A percentile compares a stretch with the other conserved stretches of the same genome.
Evolutionary conservation across 768 basidiomycete genomes (phyloP).

Genomic region (Tricholoma saponaceum): DNA sequence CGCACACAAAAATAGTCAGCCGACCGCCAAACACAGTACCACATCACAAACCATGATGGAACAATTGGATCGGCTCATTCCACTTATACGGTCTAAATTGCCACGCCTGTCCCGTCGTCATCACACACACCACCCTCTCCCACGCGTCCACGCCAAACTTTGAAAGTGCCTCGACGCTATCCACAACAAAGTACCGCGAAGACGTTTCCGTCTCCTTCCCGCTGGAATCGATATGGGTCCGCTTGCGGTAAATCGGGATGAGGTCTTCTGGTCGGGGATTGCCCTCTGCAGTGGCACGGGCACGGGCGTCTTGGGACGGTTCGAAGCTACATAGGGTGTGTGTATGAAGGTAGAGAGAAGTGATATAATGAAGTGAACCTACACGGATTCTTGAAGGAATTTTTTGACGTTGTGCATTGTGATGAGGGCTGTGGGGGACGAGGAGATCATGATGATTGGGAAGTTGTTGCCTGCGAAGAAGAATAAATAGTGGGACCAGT

Average conservation of each 20-base stretch:
- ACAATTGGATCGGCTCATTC: slow-evolving; percentile 87
- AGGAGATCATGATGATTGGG: slow-evolving; percentile 97
- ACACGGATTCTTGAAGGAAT: slow-evolving; percentile 89
- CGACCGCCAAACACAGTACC: not conserved
- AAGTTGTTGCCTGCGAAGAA: slow-evolving; percentile 57
- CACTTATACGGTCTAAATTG: slow-evolving; percentile 98
- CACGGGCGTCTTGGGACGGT: slow-evolving; percentile 69
- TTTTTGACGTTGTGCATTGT: slow-evolving; percentile 97
- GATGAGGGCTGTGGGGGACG: slow-evolving; percentile 90
- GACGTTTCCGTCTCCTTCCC: slow-evolving; percentile 58
- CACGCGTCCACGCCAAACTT: slow-evolving; percentile 94
- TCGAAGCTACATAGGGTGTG: slow-evolving; percentile 51
- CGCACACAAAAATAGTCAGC: not conserved
- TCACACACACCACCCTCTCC: slow-evolving; percentile 96
- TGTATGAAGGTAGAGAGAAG: not conserved
- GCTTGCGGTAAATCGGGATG: slow-evolving; percentile 81
- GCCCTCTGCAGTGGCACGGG: slow-evolving; percentile 63
- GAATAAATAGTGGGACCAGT: not conserved
- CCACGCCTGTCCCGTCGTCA: slow-evolving; percentile 99
- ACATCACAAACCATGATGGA: slow-evolving; percentile 74
- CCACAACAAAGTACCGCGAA: slow-evolving; percentile 79
- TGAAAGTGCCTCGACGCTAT: slow-evolving; percentile 85
- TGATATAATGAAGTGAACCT: slow-evolving; percentile 19
- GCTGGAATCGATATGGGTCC: slow-evolving; percentile 63
- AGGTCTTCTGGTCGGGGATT: slow-evolving; percentile 78